phyloP scores from a whole-genome alignment of 495 filamentous ascomycete species.

The Talaromyces nanjingensis region DNA sequence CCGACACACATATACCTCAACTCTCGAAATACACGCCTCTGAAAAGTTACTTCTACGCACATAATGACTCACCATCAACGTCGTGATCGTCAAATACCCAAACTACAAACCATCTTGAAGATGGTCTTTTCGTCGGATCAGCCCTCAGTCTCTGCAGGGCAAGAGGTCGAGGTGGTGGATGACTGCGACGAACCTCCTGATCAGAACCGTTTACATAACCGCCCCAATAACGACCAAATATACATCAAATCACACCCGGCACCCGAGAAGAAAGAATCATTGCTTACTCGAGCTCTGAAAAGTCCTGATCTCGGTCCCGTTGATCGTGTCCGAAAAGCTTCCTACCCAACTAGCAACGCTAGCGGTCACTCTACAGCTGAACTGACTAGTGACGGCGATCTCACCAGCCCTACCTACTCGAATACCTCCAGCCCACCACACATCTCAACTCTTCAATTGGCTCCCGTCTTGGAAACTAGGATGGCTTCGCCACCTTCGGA shows the following conservation, averaged over 20 bases:
- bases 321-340: conserved; percentile 26
- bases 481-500: conserved; percentile 15
- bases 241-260: conserved; percentile 35
- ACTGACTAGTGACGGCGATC: conserved; percentile 82
- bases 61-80: conserved; percentile 32
- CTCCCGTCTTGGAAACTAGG: conserved; percentile 16
- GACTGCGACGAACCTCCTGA: conserved; percentile 52
- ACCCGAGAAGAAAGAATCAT: conserved; percentile 56
- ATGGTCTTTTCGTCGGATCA: conserved; percentile 38
- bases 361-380: conserved; percentile 78
- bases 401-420: conserved; percentile 85
- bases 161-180: conserved; percentile 38
- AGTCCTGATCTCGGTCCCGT: conserved; percentile 47
- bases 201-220: conserved; percentile 16
- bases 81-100: conserved; percentile 29
- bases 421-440: conserved; percentile 82
- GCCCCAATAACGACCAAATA: conserved; percentile 22
- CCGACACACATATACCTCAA: neutral
- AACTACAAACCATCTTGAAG: conserved; percentile 39
- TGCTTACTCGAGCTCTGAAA: conserved; percentile 69
- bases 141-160: conserved; percentile 28
- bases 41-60: conserved; percentile 1
- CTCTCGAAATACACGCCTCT: neutral
- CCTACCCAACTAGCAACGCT: conserved; percentile 69
- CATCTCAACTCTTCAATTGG: conserved; percentile 30